Percentiles rank a stretch among this genome's conserved stretches.
These are phyloP conservation scores for Nepenthes alata DNA, from an alignment of 179 eudicot genomes.

Conservation along the genomic window DNA sequence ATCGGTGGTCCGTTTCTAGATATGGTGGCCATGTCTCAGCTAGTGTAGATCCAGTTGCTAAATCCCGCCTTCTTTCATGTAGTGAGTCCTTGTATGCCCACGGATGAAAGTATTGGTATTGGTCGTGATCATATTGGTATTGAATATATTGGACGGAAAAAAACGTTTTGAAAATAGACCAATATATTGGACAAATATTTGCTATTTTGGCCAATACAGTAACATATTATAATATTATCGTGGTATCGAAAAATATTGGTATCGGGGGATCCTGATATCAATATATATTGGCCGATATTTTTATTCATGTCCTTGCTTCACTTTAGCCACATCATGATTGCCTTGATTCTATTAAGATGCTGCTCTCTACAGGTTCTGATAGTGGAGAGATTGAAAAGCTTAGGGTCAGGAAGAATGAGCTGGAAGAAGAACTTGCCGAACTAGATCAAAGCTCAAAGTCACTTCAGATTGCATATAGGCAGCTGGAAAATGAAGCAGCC, in stretches of 20 bases:
- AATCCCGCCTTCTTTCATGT: slow-evolving; percentile 52
- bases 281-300: too few species aligned
- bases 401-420: slow-evolving; percentile 36
- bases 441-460: slow-evolving; percentile 35
- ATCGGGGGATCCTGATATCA: too few species aligned
- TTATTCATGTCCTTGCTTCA: slow-evolving; percentile 1
- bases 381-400: slow-evolving; percentile 50
- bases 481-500: slow-evolving; percentile 71
- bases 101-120: too few species aligned
- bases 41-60: slow-evolving; percentile 51
- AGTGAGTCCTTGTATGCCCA: slow-evolving; percentile 27
- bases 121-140: too few species aligned
- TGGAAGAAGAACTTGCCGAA: slow-evolving; percentile 34
- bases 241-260: too few species aligned
- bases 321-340: too few species aligned
- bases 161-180: too few species aligned
- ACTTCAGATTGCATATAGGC: slow-evolving; percentile 37
- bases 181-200: too few species aligned
- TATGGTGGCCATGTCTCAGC: slow-evolving; percentile 87
- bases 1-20: slow-evolving; percentile 72
- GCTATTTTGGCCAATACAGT: too few species aligned
- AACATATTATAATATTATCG: too few species aligned
- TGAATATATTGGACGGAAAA: too few species aligned
- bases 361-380: slow-evolving; percentile 53
- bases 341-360: neutral